phyloP scores from a whole-genome alignment of 257 asterid genomes.

The Primulina huaijiensis region DNA sequence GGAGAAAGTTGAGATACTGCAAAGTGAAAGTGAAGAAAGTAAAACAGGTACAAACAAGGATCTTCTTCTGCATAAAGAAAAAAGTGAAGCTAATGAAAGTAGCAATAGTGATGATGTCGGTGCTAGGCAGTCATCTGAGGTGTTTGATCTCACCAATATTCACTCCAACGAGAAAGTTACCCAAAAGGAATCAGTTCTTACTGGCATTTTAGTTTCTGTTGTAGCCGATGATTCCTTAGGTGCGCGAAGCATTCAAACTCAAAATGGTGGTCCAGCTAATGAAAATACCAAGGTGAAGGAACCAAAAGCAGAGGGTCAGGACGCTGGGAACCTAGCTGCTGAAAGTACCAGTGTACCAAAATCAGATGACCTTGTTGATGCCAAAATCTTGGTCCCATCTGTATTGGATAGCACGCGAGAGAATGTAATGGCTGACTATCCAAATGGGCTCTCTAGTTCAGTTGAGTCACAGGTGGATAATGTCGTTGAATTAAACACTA shows the following conservation, averaged over 20 bases:
- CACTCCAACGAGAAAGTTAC: conserved; percentile 32
- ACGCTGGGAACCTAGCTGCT: conserved; percentile 32
- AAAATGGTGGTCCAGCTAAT: conserved; percentile 33
- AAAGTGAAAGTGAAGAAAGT: conserved; percentile 39
- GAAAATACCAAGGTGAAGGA: conserved; percentile 34
- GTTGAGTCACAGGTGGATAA: conserved; percentile 37
- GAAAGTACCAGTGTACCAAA: conserved; percentile 41
- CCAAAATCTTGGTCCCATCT: conserved; percentile 32
- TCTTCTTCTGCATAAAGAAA: conserved; percentile 36
- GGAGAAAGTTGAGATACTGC: conserved; percentile 44
- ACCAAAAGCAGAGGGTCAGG: conserved; percentile 36
- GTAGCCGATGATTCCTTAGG: conserved; percentile 39
- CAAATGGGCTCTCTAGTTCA: conserved; percentile 32
- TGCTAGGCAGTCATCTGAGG: conserved; percentile 38
- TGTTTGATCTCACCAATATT: conserved; percentile 28
- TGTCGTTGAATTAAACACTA: conserved; percentile 38
- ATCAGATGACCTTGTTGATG: conserved; percentile 34
- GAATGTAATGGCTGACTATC: conserved; percentile 31
- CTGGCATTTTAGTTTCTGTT: conserved; percentile 40
- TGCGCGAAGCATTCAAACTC: conserved; percentile 36
- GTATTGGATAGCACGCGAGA: conserved; percentile 33
- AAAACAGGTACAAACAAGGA: conserved; percentile 38
- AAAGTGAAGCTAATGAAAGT: conserved; percentile 41
- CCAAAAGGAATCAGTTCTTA: conserved; percentile 36
- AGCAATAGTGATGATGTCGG: conserved; percentile 36